Conservation (phyloP, 148 eudicot genomes). For the Pouteria glomerata region DNA sequence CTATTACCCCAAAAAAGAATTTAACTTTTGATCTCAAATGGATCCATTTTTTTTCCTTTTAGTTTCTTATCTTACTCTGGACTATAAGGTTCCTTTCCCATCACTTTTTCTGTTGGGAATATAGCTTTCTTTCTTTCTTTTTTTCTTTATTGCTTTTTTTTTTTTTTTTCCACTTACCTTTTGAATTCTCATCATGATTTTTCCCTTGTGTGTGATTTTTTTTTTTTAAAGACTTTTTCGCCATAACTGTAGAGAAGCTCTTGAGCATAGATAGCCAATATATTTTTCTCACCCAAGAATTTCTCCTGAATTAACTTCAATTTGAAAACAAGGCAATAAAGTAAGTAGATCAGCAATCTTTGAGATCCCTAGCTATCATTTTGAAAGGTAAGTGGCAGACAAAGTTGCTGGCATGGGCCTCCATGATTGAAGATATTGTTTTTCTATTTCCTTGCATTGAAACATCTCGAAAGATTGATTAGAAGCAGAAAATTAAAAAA, state of each 20-base stretch:
- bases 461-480: too few species aligned
- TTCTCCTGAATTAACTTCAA: neutral
- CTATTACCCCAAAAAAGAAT: too few species aligned
- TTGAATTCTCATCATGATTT: neutral
- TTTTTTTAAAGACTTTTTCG: neutral
- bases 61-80: neutral
- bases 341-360: neutral
- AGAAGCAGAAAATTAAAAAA: neutral
- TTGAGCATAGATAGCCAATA: neutral
- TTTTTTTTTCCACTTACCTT: too few species aligned
- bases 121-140: neutral
- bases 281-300: neutral
- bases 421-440: neutral
- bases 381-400: constrained; percentile 8
- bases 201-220: neutral
- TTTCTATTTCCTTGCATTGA: too few species aligned
- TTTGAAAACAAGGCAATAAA: neutral
- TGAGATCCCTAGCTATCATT: neutral
- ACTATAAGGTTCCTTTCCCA: neutral
- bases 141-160: too few species aligned
- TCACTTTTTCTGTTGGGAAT: neutral
- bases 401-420: neutral
- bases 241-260: neutral
- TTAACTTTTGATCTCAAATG: neutral
- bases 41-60: neutral